Evolutionary conservation across 805 yeast species (phyloP), one percentile per base, ranked within the genome.

Genomic region (Teunomyces panamensis): DNA sequence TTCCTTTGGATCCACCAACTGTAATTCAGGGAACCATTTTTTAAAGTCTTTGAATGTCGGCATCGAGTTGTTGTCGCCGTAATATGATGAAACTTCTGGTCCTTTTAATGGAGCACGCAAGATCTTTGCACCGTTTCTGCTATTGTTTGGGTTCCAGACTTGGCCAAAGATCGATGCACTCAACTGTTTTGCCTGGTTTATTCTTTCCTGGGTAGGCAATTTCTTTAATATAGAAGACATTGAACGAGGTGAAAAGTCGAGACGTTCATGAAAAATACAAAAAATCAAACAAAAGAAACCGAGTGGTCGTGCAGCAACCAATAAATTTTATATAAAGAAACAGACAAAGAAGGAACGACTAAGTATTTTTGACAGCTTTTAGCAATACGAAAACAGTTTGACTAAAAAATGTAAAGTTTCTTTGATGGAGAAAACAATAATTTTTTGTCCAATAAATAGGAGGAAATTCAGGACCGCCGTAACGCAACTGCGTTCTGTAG

Each of bases 101-200:
- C 96, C 96, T 60, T 77, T 80, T 52, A 89, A 73, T 42, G 87
- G 84, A 44, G 79, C 77, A 28, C 84, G 73, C 52, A 89, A 73
- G 34, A 85, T 76, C 63, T 86, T 85, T 42, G 87, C 69, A 37
- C 96, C 96, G 11, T 87, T 86, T 64, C 95, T 81, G 39, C 66
- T 66, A 36, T 73, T 70, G 7, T 71, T 65, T 26, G 95, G 94
- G 60, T 87, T 87, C 69, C 79, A 87, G 24, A 81, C 77, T 33
- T 83, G 82, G 50, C 85, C 84, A 60, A 88, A 88, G 32, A 88
- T 77, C 50, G 77, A 73, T 29, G 89, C 81, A 49, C 84, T 80
- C 26, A 84, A 64, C 60, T 84, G 76, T 49, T 81, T 77, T 26
- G 83, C 75, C 60, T 80, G 77, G 42, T 74, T 68, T 13, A 87